Conservation (phyloP, 768 basidiomycete species). For the Mrakia frigida region DNA sequence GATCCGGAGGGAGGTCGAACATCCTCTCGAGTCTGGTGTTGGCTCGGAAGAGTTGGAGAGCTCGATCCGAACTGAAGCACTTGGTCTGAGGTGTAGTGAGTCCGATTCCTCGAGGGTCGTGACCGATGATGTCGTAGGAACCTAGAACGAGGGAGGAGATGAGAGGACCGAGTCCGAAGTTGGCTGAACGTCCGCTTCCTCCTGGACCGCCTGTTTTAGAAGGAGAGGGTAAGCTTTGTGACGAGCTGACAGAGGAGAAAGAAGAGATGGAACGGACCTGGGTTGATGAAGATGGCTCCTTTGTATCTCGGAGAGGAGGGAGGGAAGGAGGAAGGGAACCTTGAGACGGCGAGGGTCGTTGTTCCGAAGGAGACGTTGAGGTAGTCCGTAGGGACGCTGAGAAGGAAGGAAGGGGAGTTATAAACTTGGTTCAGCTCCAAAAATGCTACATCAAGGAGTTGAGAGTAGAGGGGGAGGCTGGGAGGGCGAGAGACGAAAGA, state of each 20-base stretch:
- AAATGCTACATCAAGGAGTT: too few relatives aligned
- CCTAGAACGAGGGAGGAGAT: not conserved
- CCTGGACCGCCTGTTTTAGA: not conserved
- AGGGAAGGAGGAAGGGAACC: not conserved
- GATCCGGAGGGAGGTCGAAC: not conserved
- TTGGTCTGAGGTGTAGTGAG: not conserved
- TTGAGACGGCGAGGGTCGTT: not conserved
- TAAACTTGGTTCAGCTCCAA: too few relatives aligned
- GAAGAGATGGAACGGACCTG: not conserved
- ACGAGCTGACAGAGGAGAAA: not conserved
- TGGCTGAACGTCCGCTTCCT: not conserved
- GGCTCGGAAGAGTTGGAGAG: not conserved
- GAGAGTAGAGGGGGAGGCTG: too few relatives aligned
- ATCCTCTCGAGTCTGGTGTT: not conserved
- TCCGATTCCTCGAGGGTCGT: not conserved
- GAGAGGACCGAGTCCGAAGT: not conserved
- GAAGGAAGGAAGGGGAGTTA: not conserved
- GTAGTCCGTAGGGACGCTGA: not conserved
- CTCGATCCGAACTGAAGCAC: not conserved
- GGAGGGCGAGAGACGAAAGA: too few relatives aligned
- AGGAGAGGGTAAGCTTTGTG: not conserved
- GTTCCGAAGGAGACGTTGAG: not conserved
- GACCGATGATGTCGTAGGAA: not conserved
- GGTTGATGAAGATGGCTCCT: slow-evolving; percentile 3
- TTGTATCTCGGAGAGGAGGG: not conserved